Percentiles rank a stretch among this genome's conserved stretches.
phyloP scores from a whole-genome alignment of 1,284 basidiomycete species.

The Moniliophthora roreri region DNA sequence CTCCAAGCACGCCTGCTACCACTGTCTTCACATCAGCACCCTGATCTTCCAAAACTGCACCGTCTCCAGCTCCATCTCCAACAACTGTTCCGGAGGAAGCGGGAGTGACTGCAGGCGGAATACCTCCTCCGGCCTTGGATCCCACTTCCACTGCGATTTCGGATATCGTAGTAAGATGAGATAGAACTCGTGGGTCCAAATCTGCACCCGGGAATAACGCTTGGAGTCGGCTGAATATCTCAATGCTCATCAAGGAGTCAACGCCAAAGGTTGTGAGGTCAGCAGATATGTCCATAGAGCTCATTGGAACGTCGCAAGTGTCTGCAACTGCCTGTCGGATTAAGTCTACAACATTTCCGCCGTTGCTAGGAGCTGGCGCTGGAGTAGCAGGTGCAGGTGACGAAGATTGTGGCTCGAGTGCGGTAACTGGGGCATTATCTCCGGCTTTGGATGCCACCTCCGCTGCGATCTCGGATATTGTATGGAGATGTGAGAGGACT shows the following conservation, averaged over 20 bases:
- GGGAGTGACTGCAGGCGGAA: conserved; percentile 7
- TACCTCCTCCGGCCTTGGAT: conserved; percentile 8
- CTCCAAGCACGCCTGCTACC: conserved; percentile 49
- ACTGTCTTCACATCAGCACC: conserved; percentile 37
- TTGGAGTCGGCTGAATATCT: conserved; percentile 42
- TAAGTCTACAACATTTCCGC: conserved; percentile 4
- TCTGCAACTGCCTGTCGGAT: conserved; percentile 40
- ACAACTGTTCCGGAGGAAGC: conserved; percentile 41
- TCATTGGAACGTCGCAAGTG: conserved; percentile 36
- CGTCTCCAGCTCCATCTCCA: conserved; percentile 24
- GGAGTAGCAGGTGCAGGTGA: neutral
- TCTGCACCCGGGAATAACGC: conserved; percentile 29
- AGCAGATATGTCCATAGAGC: conserved; percentile 29
- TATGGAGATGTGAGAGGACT: conserved; percentile 37
- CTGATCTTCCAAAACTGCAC: no score
- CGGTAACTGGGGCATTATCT: neutral
- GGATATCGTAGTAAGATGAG: conserved; percentile 36
- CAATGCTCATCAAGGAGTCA: conserved; percentile 58
- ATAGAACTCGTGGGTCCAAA: conserved; percentile 33
- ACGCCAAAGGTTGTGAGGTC: conserved; percentile 48
- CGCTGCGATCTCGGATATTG: conserved; percentile 34
- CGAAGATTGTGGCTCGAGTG: no score
- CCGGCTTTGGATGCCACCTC: conserved; percentile 6
- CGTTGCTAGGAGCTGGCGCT: neutral
- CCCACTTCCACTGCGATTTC: conserved; percentile 28